Evolutionary conservation across 1,139 yeast species (phyloP), one percentile per base, ranked within the genome.

Genomic region (Kodamaea plutei): DNA sequence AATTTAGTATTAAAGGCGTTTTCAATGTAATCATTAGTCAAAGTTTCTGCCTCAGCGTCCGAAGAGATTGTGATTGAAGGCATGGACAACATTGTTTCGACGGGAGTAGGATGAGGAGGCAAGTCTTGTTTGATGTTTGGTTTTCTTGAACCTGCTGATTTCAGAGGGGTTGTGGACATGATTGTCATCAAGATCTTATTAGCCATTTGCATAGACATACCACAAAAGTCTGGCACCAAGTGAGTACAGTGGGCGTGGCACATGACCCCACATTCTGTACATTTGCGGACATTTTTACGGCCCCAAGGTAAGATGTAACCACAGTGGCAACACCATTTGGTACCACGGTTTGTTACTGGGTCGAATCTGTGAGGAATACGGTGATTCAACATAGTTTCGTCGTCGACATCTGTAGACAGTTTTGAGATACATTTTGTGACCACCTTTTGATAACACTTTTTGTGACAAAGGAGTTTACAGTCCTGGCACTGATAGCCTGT

Each of bases 281-380:
- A 91, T 55, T 88, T 91, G 31, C 96, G 75, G n/a, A 88, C 95
- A 51, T 84, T 88, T 58, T 87, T 88, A 50, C 81, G 79, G 34
- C 97, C 96, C 81, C 96, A 81, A 5, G 98, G 97, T 42, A 91
- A 69, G 33, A 91, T 79, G 54, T 87, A 88, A 39, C 98, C 98
- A 71, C 98, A 91, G 54, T 91, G 98, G 50, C 97, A 91, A 61
- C 98, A 91, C 98, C 98, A 91, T 52, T 89, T 89, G 5, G 98
- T 94, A 47, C 96, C 94, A 62, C 89, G 83, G 53, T 91, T 91
- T 13, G 94, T 75, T 18, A 80, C 75, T 15, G 93, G 89, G 44
- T 85, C 96, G 55, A 89, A 89, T 52, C 96, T 78, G 56, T 91
- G 98, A 23, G 98, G 98, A 46, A 91, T 91, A 45, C 95, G 84